phyloP scores from a whole-genome alignment of 1,284 basidiomycete species.

The Megacollybia platyphylla region DNA sequence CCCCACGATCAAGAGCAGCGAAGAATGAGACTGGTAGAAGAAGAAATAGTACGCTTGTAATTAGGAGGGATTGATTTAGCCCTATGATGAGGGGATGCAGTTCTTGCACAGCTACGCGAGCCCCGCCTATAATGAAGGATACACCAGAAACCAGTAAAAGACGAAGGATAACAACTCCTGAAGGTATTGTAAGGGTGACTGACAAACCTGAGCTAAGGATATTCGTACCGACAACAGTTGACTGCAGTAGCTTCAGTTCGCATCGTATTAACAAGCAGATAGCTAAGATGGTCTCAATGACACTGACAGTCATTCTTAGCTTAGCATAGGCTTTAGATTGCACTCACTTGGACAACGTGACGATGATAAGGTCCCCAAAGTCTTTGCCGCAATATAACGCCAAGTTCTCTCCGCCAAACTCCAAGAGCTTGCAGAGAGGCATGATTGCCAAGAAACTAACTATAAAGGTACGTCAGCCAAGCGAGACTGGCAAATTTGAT shows the following conservation, averaged over 20 bases:
- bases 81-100: slow-evolving; percentile 27
- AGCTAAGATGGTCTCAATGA: neutral
- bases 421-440: slow-evolving; percentile 32
- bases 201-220: neutral
- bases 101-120: slow-evolving; percentile 31
- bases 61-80: slow-evolving; percentile 29
- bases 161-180: slow-evolving; percentile 50
- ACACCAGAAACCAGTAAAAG: slow-evolving; percentile 48
- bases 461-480: slow-evolving; percentile 26
- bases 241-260: slow-evolving; percentile 46
- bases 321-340: neutral
- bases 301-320: neutral
- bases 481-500: neutral
- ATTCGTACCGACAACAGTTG: slow-evolving; percentile 39
- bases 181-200: neutral
- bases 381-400: slow-evolving; percentile 41
- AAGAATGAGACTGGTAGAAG: slow-evolving; percentile 33
- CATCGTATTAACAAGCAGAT: slow-evolving; percentile 16
- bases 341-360: slow-evolving; percentile 50
- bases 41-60: slow-evolving; percentile 25
- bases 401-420: neutral
- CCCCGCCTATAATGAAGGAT: slow-evolving; percentile 50
- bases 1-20: slow-evolving; percentile 21
- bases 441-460: slow-evolving; percentile 47
- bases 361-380: slow-evolving; percentile 41